Evolutionary conservation across 495 filamentous ascomycete species (phyloP), one percentile per base, ranked within the genome.

Genomic region (Talaromyces liani): DNA sequence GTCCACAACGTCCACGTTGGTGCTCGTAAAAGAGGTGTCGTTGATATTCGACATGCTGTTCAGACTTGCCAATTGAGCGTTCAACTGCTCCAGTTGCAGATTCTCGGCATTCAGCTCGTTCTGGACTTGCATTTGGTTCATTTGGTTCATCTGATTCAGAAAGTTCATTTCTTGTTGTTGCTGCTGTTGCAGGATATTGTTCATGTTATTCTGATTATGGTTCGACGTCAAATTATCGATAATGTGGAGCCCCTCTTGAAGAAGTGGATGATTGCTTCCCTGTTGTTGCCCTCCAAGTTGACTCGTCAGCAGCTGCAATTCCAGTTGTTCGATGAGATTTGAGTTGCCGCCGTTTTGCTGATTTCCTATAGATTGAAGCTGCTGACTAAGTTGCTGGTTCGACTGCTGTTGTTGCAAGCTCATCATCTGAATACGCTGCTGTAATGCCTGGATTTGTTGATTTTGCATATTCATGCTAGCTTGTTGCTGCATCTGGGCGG

Each of bases 21-120:
- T 56, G 53, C 20, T 27, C 4, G 20, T 14, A 16, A 33, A 34
- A 24, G 56, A 6, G 5, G 27, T 36, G 22, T 58, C 14, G 29
- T 58, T 36, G n/a, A 36, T 8, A 18, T 29, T n/a, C 7, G 27
- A 18, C 29, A 58, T 58, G 16, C 14, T 58, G 16, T 58, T 33
- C 8, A 58, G 56, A 36, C 24, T 16, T 4, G 56, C 56, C 8
- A 58, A 14, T 36, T 58, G 56, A 14, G 56, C 56, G 29, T 58
- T 58, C 56, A 58, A 36, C 27, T 58, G 27, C 56, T 58, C 56
- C 8, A 58, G 14, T 58, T 58, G 14, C 27, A 58, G n/a, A 12
- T 58, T 58, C 18, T 14, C 16, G 14, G 29, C 29, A 22, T 36
- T 14, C 14, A 33, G 55, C 20, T 58, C 24, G 56, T 36, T 58